These are phyloP conservation scores for Fonsecaea pugnacius DNA, from an alignment of 2,329 filamentous ascomycete species.

Conservation along the genomic window DNA sequence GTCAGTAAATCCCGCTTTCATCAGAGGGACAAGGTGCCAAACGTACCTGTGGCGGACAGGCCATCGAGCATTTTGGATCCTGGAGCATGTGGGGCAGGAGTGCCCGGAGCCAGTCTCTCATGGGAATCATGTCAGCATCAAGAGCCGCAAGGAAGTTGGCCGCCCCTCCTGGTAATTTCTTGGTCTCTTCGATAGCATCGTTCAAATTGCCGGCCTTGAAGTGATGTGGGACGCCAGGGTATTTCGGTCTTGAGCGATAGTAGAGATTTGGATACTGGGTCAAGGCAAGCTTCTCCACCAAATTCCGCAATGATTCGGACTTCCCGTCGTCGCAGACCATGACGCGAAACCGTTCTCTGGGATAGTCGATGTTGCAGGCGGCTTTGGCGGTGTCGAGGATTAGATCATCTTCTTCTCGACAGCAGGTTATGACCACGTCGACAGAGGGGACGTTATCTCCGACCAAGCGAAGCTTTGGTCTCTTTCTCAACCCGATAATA, in stretches of 20 bases:
- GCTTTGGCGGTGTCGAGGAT: slow-evolving; percentile 60
- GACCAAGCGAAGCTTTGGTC: slow-evolving; percentile 29
- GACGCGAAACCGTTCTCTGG: slow-evolving; percentile 57
- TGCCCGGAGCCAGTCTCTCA: slow-evolving; percentile 38
- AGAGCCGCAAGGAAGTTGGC: slow-evolving; percentile 39
- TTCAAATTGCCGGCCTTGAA: slow-evolving; percentile 39
- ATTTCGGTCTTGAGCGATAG: slow-evolving; percentile 47
- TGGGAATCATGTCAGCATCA: slow-evolving; percentile 42
- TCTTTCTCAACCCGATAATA: slow-evolving; percentile 21
- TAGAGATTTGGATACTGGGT: slow-evolving; percentile 44
- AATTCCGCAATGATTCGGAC: slow-evolving; percentile 44
- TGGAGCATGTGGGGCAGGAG: slow-evolving; percentile 37
- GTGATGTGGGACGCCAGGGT: slow-evolving; percentile 31
- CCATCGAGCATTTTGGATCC: slow-evolving; percentile 35
- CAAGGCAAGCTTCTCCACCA: slow-evolving; percentile 46
- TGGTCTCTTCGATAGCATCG: slow-evolving; percentile 31
- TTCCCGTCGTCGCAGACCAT: slow-evolving; percentile 58
- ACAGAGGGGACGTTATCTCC: slow-evolving; percentile 57
- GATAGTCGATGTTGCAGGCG: slow-evolving; percentile 59
- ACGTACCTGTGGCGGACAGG: slow-evolving; percentile 37
- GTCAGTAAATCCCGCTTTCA: not conserved
- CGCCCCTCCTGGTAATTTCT: slow-evolving; percentile 30
- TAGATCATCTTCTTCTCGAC: slow-evolving; percentile 59
- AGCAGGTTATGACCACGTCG: slow-evolving; percentile 62
- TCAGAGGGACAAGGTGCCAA: not conserved